Conservation (phyloP, 257 asterid species). For the Nicotiana tabacum region DNA sequence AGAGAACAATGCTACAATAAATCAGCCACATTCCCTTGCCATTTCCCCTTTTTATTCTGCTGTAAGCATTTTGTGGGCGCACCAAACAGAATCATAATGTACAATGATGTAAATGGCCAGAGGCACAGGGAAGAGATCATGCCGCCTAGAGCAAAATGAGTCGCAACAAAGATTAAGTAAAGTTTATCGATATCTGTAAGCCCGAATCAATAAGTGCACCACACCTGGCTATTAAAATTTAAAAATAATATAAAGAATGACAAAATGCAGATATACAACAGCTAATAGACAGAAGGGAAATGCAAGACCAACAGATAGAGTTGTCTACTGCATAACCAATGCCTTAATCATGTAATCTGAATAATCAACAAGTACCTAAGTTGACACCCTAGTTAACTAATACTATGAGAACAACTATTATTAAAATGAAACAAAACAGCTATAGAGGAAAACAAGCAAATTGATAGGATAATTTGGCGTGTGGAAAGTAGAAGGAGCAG, state of each 20-base stretch:
- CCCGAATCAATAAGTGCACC: background rate
- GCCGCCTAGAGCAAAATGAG: background rate
- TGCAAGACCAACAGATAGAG: background rate
- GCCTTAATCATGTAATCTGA: background rate
- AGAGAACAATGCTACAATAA: background rate
- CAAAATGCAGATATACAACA: background rate
- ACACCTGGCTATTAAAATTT: background rate
- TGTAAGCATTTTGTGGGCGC: background rate
- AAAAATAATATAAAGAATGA: background rate
- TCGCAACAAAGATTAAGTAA: background rate
- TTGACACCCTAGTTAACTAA: background rate
- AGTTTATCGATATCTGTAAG: background rate
- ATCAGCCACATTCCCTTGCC: background rate
- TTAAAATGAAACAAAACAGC: background rate
- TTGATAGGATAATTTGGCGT: background rate
- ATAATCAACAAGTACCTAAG: background rate
- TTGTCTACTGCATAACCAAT: background rate
- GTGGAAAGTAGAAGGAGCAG: background rate
- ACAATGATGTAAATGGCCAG: background rate
- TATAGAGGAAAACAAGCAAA: background rate
- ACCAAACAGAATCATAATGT: background rate
- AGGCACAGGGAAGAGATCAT: background rate
- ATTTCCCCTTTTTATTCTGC: background rate
- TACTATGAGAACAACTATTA: background rate
- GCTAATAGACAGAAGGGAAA: constrained; percentile 4